Percentiles rank a stretch among this genome's conserved stretches.
phyloP scores from a whole-genome alignment of 495 filamentous ascomycete species.

The Ascodesmis nigricans region DNA sequence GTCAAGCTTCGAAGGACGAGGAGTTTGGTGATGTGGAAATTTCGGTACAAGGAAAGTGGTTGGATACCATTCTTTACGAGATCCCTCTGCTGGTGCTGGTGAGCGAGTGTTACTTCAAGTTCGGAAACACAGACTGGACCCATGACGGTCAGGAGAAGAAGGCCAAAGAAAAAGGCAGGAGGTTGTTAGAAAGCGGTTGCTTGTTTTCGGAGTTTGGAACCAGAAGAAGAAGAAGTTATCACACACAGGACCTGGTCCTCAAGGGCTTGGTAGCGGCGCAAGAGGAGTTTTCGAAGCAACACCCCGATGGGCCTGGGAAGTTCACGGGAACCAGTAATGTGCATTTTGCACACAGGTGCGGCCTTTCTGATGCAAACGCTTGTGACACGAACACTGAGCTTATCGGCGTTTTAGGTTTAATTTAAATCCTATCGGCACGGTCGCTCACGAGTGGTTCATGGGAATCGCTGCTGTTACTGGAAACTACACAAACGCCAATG shows the following conservation, averaged over 20 bases:
- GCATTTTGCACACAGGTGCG: constrained; percentile 43
- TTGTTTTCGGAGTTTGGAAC: constrained; percentile 87
- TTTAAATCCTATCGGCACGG: constrained; percentile 66
- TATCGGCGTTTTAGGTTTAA: constrained; percentile 33
- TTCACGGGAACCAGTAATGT: constrained; percentile 88
- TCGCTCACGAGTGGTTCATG: constrained; percentile 99
- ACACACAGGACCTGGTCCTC: constrained; percentile 77
- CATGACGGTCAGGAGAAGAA: constrained; percentile 66
- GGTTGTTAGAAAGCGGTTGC: constrained; percentile 60
- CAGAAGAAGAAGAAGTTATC: constrained; percentile 69
- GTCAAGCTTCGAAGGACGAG: background rate
- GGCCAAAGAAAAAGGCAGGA: constrained; percentile 53
- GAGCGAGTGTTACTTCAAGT: constrained; percentile 92
- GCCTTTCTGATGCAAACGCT: background rate
- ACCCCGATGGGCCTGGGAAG: constrained; percentile 36
- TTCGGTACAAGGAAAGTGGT: constrained; percentile 58
- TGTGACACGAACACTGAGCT: constrained; percentile 16
- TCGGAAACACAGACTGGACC: constrained; percentile 74
- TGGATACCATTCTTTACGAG: constrained; percentile 93
- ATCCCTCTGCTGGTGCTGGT: constrained; percentile 80
- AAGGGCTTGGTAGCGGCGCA: constrained; percentile 54
- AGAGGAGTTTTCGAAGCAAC: constrained; percentile 34
- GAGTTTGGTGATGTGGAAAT: constrained; percentile 41
- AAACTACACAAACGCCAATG: constrained; percentile 65
- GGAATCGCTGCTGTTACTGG: constrained; percentile 77